Evolutionary conservation across 2,329 filamentous ascomycete species (phyloP), one percentile per base, ranked within the genome.

Genomic region (Calonectria henricotiae): DNA sequence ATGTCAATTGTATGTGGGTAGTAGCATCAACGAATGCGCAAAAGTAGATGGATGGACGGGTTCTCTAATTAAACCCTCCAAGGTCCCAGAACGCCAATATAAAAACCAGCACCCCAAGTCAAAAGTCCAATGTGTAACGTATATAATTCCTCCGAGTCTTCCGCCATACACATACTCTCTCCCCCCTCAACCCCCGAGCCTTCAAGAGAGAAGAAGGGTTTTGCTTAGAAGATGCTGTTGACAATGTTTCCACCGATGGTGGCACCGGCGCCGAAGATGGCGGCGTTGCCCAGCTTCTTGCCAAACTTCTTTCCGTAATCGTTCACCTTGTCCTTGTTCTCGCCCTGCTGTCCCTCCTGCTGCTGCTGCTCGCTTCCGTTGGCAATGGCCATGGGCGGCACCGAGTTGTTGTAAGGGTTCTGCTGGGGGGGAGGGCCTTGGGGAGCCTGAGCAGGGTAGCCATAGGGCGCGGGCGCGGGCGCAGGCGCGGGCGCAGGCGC

Each of bases 251-350:
- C 90, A 80, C 95, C 95, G 73, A 98, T 92, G 1, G 94, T 96
- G 60, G 96, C 95, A 82, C 96, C 95, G 58, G 96, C 96, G 82
- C 96, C 96, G 78, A 97, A 97, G 75, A 98, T 94, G 32, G 95
- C 94, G 51, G 89, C 88, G 77, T 91, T 91, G 7, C 96, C 96
- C 51, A 86, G 77, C 87, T 98, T 98, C 90, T 97, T 97, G 75
- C 96, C 95, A 83, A 98, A 93, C 85, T 98, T 98, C 91, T 98
- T 98, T 67, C 94, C 95, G 67, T 91, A 89, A 82, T 94, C 88
- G 73, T 90, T 88, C 17, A 91, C 85, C 85, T 96, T 96, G 80
- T 85, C 86, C 13, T 84, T 84, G 39, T 80, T 77, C 4, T 60
- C 37, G 15, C 69, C 69, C 39, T 80, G 20, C 39, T 80, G 20